Evolutionary conservation across 208 protist species (phyloP).

Genomic region (Leishmania lainsoni): DNA sequence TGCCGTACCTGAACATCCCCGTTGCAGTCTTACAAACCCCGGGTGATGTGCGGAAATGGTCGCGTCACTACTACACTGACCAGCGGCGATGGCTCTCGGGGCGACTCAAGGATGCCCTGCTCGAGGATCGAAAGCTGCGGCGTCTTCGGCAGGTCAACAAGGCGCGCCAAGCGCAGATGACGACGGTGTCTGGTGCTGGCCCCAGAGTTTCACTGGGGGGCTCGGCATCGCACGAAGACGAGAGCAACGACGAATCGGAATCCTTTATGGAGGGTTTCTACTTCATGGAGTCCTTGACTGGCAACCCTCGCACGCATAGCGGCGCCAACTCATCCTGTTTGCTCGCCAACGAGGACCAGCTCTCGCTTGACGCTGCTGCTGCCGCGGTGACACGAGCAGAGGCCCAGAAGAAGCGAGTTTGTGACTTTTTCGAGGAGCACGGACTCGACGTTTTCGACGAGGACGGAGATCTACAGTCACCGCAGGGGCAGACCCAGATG

Average conservation of each 20-base stretch:
- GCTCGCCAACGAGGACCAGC: conserved; percentile 6
- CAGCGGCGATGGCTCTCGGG: conserved; percentile 64
- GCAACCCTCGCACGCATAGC: background rate
- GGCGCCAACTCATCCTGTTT: background rate
- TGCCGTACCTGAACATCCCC: conserved; percentile 68
- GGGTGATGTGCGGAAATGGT: conserved; percentile 62
- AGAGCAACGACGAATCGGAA: conserved; percentile 27
- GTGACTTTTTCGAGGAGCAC: conserved; percentile 78
- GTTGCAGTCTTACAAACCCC: conserved; percentile 63
- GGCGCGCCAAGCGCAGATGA: background rate
- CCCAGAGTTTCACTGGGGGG: background rate
- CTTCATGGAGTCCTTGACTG: conserved; percentile 7
- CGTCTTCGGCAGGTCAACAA: conserved; percentile 12
- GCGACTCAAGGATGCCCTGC: conserved; percentile 46
- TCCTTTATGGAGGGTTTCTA: conserved; percentile 8
- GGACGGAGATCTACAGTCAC: conserved; percentile 19
- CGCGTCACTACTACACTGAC: conserved; percentile 63
- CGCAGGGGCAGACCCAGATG: background rate
- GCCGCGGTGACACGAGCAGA: conserved; percentile 25
- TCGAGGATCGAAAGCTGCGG: conserved; percentile 47
- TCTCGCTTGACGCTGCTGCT: conserved; percentile 7
- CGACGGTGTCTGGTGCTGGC: background rate
- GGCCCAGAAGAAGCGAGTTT: conserved; percentile 23
- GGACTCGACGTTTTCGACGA: conserved; percentile 58
- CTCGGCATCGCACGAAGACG: conserved; percentile 17